A percentile compares a stretch with the other conserved stretches of the same genome.
Conservation (phyloP, 257 asterid species). For the Solanum chilense region DNA sequence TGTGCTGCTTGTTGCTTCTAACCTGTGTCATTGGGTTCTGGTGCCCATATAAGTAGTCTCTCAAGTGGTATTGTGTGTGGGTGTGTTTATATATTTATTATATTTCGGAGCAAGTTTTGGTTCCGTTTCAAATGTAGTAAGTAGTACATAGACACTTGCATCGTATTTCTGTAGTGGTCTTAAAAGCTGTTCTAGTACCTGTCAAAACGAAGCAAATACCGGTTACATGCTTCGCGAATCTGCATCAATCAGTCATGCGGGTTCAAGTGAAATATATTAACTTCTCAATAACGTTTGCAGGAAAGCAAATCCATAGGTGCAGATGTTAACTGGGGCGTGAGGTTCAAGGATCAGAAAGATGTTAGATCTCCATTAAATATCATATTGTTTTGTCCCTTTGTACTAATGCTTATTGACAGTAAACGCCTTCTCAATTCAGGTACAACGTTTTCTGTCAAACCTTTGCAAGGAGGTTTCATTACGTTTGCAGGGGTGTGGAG, state of each 20-base stretch:
- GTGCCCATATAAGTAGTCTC: not conserved
- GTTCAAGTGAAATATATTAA: not conserved
- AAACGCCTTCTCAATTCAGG: slow-evolving; percentile 33
- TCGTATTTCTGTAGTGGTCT: not conserved
- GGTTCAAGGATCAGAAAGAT: slow-evolving; percentile 73
- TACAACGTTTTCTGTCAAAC: slow-evolving; percentile 42
- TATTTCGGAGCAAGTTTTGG: not conserved
- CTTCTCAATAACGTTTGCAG: slow-evolving; percentile 23
- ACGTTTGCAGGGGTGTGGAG: slow-evolving; percentile 83
- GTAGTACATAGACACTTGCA: not conserved
- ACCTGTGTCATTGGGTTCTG: not conserved
- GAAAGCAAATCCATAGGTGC: slow-evolving; percentile 93
- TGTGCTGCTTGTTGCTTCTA: not conserved
- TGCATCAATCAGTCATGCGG: not conserved
- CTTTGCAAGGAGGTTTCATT: slow-evolving; percentile 87
- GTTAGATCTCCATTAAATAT: slow-evolving; percentile 30
- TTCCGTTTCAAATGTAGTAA: slow-evolving; percentile 1
- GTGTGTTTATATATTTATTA: not conserved
- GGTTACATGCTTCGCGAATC: not conserved
- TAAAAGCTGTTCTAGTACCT: not conserved
- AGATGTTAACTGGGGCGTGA: slow-evolving; percentile 98
- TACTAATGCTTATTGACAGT: not conserved
- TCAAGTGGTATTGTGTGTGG: not conserved
- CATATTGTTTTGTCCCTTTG: not conserved
- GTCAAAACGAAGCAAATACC: not conserved